Percentiles rank a stretch among this genome's conserved stretches.
These are phyloP conservation scores for Radiomyces spectabilis DNA, from an alignment of 192 early-diverging fungal species.

Conservation along the genomic window DNA sequence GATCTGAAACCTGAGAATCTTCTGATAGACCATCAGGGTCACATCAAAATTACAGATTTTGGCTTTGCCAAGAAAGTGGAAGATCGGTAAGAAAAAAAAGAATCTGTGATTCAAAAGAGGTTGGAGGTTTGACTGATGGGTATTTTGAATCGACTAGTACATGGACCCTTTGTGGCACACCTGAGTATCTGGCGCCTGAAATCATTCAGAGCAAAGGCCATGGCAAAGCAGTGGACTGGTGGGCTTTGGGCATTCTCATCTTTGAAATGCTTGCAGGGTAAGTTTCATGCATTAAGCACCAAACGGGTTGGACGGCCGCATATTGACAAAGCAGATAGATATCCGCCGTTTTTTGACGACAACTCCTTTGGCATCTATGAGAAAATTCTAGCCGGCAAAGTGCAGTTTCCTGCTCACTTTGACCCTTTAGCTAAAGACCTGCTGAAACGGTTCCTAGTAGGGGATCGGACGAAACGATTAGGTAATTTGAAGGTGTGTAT, in stretches of 20 bases:
- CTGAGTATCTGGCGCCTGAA: conserved; percentile 94
- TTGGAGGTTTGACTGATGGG: neutral
- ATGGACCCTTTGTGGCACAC: conserved; percentile 98
- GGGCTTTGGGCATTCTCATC: conserved; percentile 95
- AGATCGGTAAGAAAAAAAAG: conserved; percentile 30
- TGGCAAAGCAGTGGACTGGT: conserved; percentile 98
- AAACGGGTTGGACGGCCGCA: neutral
- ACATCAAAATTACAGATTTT: conserved; percentile 98
- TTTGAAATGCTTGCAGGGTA: conserved; percentile 98
- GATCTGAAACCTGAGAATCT: conserved; percentile 95
- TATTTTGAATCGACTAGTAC: conserved; percentile 48
- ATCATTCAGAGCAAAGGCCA: conserved; percentile 98
- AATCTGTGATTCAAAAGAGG: neutral
- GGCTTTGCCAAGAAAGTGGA: conserved; percentile 93
- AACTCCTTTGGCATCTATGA: conserved; percentile 98
- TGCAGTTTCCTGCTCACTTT: conserved; percentile 86
- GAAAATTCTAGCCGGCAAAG: conserved; percentile 89
- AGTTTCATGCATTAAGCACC: neutral
- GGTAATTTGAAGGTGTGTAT: conserved; percentile 86
- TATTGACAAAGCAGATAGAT: conserved; percentile 16
- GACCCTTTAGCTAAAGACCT: conserved; percentile 80
- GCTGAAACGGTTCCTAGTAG: conserved; percentile 80
- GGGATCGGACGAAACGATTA: conserved; percentile 87
- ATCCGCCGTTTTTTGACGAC: conserved; percentile 97
- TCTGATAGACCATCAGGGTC: conserved; percentile 75